Base-by-base conservation (phyloP, 495 filamentous ascomycete species). In the Penicillium herquei region DNA sequence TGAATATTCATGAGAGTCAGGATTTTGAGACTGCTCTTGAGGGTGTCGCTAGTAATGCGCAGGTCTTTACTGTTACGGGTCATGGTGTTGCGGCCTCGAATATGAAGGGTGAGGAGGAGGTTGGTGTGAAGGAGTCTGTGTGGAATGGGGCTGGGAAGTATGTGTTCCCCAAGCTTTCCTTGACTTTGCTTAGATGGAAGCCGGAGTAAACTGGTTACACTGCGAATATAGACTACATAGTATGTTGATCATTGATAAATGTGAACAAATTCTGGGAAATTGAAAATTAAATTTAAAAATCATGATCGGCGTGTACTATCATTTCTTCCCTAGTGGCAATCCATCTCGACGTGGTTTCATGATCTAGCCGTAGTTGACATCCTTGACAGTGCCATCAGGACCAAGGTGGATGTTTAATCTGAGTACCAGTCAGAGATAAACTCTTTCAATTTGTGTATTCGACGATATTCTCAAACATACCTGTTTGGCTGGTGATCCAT, bases 321-420 rank as follows among this genome's bases (percentile, higher is more conserved):
- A 26, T 26, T 26, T 26, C 21, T 26, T 26, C 4, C 2, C 21
- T 26, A 26, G 1, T 26, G 21, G 21, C 21, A 26, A 26, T 26
- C 21, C 21, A 26, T 26, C n/a, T n/a, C n/a, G 4, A 26, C 21
- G 21, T 4, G 21, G 4, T 26, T 26, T 26, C 21, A 26, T 26
- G 40, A 39, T 52, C 26, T 67, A 78, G 45, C 72, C 74, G 59
- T 71, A 78, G 39, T 74, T 74, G 43, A 92, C 87, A 65, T 92
- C 80, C 50, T 74, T 80, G n/a, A 93, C 87, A 1, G 82, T 90
- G 7, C 87, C 89, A 52, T 90, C 82, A 12, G 88, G 82, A 44
- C 80, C 81, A 21, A 91, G 66, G 64, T 91, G 85, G 31, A 93
- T 74, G 57, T 92, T 93, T 55, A 93, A 69, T 62, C 88, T 84